phyloP scores from a whole-genome alignment of 805 yeast genomes.

The Millerozyma miso region DNA sequence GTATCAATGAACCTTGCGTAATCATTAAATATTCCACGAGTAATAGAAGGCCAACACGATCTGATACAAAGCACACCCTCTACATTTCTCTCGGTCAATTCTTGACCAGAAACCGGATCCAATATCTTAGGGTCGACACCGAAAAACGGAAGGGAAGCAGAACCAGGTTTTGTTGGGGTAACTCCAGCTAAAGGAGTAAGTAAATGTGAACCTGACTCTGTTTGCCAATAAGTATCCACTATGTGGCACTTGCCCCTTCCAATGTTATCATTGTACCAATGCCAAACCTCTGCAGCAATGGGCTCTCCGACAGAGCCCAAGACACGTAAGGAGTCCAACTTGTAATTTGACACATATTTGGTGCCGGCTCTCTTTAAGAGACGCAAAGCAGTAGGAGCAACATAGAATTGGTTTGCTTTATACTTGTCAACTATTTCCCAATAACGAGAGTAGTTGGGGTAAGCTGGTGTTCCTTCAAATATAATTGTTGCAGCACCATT shows the following conservation, averaged over 20 bases:
- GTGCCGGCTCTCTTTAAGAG: conserved; percentile 87
- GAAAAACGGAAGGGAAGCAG: conserved; percentile 94
- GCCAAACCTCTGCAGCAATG: conserved; percentile 97
- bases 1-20: conserved; percentile 86
- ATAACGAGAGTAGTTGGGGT: conserved; percentile 91
- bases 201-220: conserved; percentile 95
- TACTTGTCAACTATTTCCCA: conserved; percentile 94
- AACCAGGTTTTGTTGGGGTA: conserved; percentile 93
- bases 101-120: conserved; percentile 90
- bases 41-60: conserved; percentile 97
- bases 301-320: conserved; percentile 99
- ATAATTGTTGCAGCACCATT: conserved; percentile 87
- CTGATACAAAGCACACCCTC: conserved; percentile 94
- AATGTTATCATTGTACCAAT: conserved; percentile 91
- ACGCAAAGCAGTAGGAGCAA: conserved; percentile 97
- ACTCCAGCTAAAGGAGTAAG: conserved; percentile 94
- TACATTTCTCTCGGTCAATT: conserved; percentile 79
- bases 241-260: conserved; percentile 89
- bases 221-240: conserved; percentile 98
- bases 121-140: conserved; percentile 88
- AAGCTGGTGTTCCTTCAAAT: conserved; percentile 97
- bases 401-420: conserved; percentile 92
- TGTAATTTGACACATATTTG: conserved; percentile 72
- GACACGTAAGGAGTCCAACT: conserved; percentile 81
- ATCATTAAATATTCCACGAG: conserved; percentile 90